These are phyloP conservation scores for Vinca minor DNA, from an alignment of 257 asterid genomes.

Conservation along the genomic window DNA sequence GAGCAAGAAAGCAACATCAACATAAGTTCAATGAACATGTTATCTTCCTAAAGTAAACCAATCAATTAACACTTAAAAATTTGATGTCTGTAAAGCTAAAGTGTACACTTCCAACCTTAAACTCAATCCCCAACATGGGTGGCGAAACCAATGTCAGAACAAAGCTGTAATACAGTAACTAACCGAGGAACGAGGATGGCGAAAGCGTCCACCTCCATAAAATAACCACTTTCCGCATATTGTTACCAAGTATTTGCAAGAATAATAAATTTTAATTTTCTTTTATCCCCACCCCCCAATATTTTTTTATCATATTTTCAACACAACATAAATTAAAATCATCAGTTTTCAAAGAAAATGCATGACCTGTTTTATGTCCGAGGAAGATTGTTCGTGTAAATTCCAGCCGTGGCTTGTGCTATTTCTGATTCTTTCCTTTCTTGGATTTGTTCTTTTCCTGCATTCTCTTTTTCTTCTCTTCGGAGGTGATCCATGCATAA, in stretches of 20 bases:
- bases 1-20: background rate
- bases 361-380: background rate
- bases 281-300: constrained; percentile 34
- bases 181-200: background rate
- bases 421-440: constrained; percentile 57
- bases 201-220: constrained; percentile 9
- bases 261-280: constrained; percentile 17
- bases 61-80: background rate
- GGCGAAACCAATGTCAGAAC: background rate
- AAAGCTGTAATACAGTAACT: constrained; percentile 2
- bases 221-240: constrained; percentile 16
- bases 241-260: constrained; percentile 26
- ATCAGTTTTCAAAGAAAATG: background rate
- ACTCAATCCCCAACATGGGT: background rate
- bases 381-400: background rate
- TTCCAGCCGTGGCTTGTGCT: background rate
- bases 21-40: background rate
- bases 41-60: background rate
- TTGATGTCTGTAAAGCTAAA: background rate
- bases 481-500: constrained; percentile 73
- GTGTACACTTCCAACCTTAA: background rate
- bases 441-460: constrained; percentile 68
- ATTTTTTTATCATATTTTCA: constrained; percentile 11
- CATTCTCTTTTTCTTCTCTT: constrained; percentile 85
- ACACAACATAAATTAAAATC: constrained; percentile 4